phyloP scores from a whole-genome alignment of 192 early-diverging fungal genomes.

The Allomyces macrogynus region DNA sequence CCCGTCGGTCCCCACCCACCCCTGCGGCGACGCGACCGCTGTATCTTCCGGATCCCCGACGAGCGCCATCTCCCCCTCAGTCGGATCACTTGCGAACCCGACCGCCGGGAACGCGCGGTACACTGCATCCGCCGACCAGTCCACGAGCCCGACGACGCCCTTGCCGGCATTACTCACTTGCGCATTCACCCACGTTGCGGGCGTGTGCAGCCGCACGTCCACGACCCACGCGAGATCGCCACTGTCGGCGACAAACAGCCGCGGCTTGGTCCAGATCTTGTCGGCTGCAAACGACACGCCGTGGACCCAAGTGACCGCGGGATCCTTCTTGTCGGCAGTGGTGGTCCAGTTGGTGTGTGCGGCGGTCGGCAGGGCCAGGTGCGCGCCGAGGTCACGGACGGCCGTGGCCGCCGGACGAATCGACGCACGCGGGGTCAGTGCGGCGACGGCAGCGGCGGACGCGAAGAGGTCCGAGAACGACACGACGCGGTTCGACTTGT shows the following conservation, averaged over 20 bases:
- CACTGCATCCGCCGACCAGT: conserved; percentile 35
- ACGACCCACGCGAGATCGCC: conserved; percentile 26
- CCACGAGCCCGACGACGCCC: conserved; percentile 28
- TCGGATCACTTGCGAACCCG: conserved; percentile 26
- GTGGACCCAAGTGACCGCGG: neutral
- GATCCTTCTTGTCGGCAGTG: neutral
- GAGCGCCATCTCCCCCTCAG: conserved; percentile 21
- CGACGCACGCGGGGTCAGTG: neutral
- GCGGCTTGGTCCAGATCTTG: conserved; percentile 1
- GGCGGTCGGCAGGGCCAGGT: neutral
- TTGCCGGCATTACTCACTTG: conserved; percentile 20
- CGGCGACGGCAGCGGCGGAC: neutral
- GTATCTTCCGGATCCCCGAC: conserved; percentile 26
- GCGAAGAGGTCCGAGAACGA: conserved; percentile 12
- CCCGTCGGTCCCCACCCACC: neutral
- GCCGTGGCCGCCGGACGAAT: neutral
- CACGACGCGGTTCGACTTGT: conserved; percentile 10
- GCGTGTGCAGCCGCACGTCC: conserved; percentile 40
- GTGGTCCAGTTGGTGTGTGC: neutral
- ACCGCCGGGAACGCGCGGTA: conserved; percentile 43
- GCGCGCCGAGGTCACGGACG: neutral
- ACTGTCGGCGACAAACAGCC: neutral
- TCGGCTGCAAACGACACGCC: neutral
- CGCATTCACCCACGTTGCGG: conserved; percentile 34
- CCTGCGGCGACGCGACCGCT: neutral